phyloP scores from a whole-genome alignment of 495 filamentous ascomycete genomes.

The Penicillium canescens region DNA sequence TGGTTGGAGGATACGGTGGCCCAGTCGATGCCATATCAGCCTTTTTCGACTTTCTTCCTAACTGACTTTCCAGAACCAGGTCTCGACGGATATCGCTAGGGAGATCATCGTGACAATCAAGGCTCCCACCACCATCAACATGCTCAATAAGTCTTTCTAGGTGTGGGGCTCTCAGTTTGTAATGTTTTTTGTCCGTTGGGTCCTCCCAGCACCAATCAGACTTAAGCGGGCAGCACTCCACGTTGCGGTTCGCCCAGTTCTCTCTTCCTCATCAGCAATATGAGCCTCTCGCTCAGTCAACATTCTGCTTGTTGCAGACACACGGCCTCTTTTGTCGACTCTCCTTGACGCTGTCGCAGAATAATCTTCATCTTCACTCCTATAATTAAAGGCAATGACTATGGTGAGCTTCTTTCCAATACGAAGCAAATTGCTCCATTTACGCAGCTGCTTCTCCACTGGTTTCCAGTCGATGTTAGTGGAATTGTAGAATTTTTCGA shows the following conservation, averaged over 20 bases:
- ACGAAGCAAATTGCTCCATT: slow-evolving; percentile 15
- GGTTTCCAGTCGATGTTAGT: too few relatives aligned
- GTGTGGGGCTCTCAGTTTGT: too few relatives aligned
- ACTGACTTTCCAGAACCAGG: too few relatives aligned
- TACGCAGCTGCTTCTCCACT: slow-evolving; percentile 17
- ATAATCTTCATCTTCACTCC: slow-evolving; percentile 13
- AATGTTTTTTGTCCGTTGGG: slow-evolving; percentile 18
- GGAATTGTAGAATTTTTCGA: too few relatives aligned
- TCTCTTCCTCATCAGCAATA: slow-evolving; percentile 15
- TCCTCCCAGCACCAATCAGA: slow-evolving; percentile 23
- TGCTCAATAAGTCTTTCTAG: slow-evolving; percentile 18
- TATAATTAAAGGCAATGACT: slow-evolving; percentile 17
- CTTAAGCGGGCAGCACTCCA: slow-evolving; percentile 5
- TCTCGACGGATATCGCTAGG: too few relatives aligned
- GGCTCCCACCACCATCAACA: too few relatives aligned
- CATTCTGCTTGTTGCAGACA: slow-evolving; percentile 17
- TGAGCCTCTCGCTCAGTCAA: slow-evolving; percentile 13
- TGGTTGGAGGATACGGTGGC: too few relatives aligned
- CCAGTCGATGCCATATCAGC: too few relatives aligned
- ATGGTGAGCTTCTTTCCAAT: slow-evolving; percentile 14
- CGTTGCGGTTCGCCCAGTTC: slow-evolving; percentile 1
- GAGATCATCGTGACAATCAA: too few relatives aligned
- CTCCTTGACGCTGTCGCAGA: slow-evolving; percentile 1
- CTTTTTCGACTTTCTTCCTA: too few relatives aligned
- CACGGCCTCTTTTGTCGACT: slow-evolving; percentile 17